Percentiles rank a stretch among this genome's conserved stretches.
Evolutionary conservation across 2,329 filamentous ascomycete species (phyloP).

Genomic region (Blastomyces parvus): DNA sequence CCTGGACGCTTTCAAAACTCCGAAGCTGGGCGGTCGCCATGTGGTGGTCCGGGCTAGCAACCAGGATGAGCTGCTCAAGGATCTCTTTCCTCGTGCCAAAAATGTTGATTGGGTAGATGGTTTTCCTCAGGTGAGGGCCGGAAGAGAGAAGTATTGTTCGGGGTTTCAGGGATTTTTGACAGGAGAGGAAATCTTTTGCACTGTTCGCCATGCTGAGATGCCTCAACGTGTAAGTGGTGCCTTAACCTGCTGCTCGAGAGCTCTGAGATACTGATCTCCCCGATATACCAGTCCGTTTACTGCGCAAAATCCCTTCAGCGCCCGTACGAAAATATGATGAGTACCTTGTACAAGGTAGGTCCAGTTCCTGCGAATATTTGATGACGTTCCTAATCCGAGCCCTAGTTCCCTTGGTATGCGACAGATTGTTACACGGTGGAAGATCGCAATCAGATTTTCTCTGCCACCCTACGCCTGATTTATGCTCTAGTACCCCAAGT

Average conservation of each 20-base stretch:
- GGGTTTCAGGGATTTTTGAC: constrained; percentile 46
- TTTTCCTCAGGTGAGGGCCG: constrained; percentile 26
- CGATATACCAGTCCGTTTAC: constrained; percentile 27
- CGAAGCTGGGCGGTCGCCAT: constrained; percentile 40
- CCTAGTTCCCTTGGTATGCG: constrained; percentile 44
- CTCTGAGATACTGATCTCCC: background rate
- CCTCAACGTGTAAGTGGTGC: constrained; percentile 39
- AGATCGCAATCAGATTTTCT: constrained; percentile 40
- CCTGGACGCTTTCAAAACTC: constrained; percentile 28
- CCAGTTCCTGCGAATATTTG: background rate
- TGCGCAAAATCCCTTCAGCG: constrained; percentile 42
- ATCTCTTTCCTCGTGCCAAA: constrained; percentile 45
- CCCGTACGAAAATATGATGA: constrained; percentile 45
- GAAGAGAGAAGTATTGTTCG: constrained; percentile 36
- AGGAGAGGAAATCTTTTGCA: constrained; percentile 40
- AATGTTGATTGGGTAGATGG: constrained; percentile 39
- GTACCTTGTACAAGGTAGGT: constrained; percentile 42
- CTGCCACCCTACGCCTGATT: constrained; percentile 29
- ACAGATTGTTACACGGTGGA: constrained; percentile 37
- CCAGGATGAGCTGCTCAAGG: constrained; percentile 42
- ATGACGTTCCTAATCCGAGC: constrained; percentile 11
- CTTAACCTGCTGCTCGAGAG: background rate
- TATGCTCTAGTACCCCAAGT: constrained; percentile 59
- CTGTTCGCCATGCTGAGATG: constrained; percentile 40
- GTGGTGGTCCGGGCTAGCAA: constrained; percentile 39